phyloP scores from a whole-genome alignment of 2,329 filamentous ascomycete genomes.

The Aspergillus awamori region DNA sequence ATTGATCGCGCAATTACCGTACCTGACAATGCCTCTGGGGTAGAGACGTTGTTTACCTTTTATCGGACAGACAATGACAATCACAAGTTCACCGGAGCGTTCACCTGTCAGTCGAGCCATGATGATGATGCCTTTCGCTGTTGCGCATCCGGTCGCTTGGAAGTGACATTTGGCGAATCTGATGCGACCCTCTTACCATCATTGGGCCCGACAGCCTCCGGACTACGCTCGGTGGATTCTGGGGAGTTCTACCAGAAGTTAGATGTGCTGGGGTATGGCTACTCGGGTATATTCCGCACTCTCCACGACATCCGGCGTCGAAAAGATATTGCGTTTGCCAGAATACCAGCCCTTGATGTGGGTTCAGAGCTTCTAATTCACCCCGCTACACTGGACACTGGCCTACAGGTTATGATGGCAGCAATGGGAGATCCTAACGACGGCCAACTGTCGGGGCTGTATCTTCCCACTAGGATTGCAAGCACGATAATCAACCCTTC shows the following conservation, averaged over 20 bases:
- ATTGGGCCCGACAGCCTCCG: neutral
- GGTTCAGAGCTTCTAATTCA: conserved; percentile 18
- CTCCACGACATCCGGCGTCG: conserved; percentile 4
- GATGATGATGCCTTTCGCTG: neutral
- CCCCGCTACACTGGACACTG: conserved; percentile 24
- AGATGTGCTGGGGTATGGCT: neutral
- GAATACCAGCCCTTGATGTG: neutral
- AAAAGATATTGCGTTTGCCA: neutral
- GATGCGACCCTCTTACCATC: neutral
- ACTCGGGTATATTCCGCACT: neutral
- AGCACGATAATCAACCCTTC: conserved; percentile 13
- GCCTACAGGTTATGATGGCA: conserved; percentile 30
- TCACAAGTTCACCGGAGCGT: neutral
- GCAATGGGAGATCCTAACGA: conserved; percentile 24
- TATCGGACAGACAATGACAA: neutral
- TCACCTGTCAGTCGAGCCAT: neutral
- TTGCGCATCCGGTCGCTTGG: conserved; percentile 9
- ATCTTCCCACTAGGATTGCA: conserved; percentile 18
- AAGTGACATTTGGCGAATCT: conserved; percentile 1
- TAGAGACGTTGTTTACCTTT: conserved; percentile 7
- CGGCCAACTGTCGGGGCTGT: conserved; percentile 14
- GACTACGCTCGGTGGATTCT: neutral
- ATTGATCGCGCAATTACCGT: conserved; percentile 7
- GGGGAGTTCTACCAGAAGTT: conserved; percentile 8
- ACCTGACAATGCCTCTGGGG: conserved; percentile 2